Evolutionary conservation across 768 basidiomycete genomes (phyloP).

Genomic region (Mycena polygramma): DNA sequence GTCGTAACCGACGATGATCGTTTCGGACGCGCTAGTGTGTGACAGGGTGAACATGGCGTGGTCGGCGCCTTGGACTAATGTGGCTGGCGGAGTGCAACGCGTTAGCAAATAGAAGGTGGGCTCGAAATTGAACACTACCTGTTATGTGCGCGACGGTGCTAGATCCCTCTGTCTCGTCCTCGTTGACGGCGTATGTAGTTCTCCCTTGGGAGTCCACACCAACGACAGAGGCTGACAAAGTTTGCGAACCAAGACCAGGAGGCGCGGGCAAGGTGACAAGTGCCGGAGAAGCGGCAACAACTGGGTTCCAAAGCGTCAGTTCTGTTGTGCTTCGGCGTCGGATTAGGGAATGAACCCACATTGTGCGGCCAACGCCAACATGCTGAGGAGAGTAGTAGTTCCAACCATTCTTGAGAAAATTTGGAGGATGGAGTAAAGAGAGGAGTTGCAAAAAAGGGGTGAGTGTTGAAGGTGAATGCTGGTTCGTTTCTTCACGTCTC

Average conservation of each 20-base stretch:
- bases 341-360: neutral
- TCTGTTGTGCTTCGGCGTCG: neutral
- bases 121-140: constrained; percentile 1
- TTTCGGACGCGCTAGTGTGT: constrained; percentile 2
- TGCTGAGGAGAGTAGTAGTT: neutral
- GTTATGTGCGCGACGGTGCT: constrained; percentile 4
- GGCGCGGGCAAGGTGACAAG: neutral
- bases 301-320: neutral
- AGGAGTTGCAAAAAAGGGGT: neutral
- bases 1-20: constrained; percentile 37
- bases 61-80: constrained; percentile 56
- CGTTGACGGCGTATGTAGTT: neutral
- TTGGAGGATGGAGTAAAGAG: neutral
- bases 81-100: constrained; percentile 45
- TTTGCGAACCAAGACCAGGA: no score
- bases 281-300: neutral
- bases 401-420: neutral
- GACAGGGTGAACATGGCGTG: constrained; percentile 51
- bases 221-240: neutral
- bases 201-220: constrained; percentile 10
- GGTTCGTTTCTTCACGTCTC: neutral
- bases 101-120: neutral
- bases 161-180: neutral
- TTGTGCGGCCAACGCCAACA: neutral
- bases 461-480: neutral